Evolutionary conservation across 139 green algal genomes (phyloP).

Genomic region (Chlorella sp.): DNA sequence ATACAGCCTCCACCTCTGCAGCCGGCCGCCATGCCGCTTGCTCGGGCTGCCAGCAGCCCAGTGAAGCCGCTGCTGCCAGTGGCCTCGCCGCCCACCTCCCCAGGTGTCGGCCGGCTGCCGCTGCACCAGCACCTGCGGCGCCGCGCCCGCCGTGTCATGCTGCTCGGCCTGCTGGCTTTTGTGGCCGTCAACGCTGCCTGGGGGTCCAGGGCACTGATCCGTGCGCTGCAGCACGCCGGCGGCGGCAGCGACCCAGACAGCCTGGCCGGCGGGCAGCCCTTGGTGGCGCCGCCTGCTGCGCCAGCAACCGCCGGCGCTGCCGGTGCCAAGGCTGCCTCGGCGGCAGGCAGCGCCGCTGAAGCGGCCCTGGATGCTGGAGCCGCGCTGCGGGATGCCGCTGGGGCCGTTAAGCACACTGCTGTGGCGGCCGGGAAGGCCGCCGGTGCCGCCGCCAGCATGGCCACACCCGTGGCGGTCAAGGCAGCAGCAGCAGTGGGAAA

Average conservation of each 20-base stretch:
- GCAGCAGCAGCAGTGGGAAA: background rate
- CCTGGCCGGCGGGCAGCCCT: no score
- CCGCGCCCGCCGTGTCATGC: background rate
- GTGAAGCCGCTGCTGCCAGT: constrained; percentile 18
- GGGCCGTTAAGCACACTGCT: background rate
- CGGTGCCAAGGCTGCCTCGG: background rate
- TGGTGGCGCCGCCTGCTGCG: no score
- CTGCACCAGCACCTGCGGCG: constrained; percentile 9
- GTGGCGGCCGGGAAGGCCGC: constrained; percentile 8
- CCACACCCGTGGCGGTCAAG: background rate
- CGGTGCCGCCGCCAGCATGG: background rate
- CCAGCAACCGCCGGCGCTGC: background rate
- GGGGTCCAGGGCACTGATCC: background rate
- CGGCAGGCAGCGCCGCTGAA: background rate
- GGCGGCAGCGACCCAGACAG: background rate
- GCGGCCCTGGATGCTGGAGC: background rate
- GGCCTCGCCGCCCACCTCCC: background rate
- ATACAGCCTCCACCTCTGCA: no score
- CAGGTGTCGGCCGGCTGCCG: background rate
- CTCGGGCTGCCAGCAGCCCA: no score
- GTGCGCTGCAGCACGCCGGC: background rate
- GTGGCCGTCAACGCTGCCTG: background rate
- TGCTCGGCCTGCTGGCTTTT: background rate
- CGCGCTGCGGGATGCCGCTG: background rate
- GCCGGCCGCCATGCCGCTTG: no score